phyloP scores from a whole-genome alignment of 2,329 filamentous ascomycete species.

The Ilyonectria sp. region DNA sequence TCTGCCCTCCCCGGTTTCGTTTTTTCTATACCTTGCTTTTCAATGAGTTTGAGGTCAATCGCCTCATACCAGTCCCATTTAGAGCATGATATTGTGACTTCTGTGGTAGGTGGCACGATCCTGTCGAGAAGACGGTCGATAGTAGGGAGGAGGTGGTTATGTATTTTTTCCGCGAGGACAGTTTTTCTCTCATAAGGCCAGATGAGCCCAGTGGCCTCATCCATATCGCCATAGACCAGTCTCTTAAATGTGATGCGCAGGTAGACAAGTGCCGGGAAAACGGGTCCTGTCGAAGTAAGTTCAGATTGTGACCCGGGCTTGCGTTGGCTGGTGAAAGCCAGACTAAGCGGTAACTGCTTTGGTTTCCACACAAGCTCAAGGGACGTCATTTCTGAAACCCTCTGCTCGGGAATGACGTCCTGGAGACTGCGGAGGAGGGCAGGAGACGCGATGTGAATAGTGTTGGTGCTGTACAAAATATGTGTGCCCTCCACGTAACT shows the following conservation, averaged over 20 bases:
- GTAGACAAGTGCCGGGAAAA: conserved; percentile 31
- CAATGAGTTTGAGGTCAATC: conserved; percentile 32
- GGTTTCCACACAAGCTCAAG: conserved; percentile 38
- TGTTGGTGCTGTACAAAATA: conserved; percentile 49
- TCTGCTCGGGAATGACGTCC: conserved; percentile 27
- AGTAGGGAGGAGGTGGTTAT: conserved; percentile 25
- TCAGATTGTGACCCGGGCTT: background rate
- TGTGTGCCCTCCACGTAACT: conserved; percentile 49
- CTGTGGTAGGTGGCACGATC: conserved; percentile 29
- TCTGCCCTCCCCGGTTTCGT: conserved; percentile 33
- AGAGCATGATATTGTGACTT: conserved; percentile 35
- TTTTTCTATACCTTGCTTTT: conserved; percentile 30
- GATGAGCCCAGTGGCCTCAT: conserved; percentile 29
- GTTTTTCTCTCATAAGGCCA: conserved; percentile 34
- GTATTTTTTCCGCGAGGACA: conserved; percentile 26
- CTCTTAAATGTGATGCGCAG: conserved; percentile 33
- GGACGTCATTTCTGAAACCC: conserved; percentile 32
- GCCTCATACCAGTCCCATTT: conserved; percentile 38
- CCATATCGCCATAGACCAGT: conserved; percentile 27
- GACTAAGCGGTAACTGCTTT: conserved; percentile 21
- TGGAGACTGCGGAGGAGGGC: conserved; percentile 36
- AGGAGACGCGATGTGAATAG: conserved; percentile 42
- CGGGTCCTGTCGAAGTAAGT: background rate
- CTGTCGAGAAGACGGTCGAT: conserved; percentile 33
- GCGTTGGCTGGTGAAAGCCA: conserved; percentile 22